Conservation (phyloP, 805 yeast genomes). For the Candida maris region DNA sequence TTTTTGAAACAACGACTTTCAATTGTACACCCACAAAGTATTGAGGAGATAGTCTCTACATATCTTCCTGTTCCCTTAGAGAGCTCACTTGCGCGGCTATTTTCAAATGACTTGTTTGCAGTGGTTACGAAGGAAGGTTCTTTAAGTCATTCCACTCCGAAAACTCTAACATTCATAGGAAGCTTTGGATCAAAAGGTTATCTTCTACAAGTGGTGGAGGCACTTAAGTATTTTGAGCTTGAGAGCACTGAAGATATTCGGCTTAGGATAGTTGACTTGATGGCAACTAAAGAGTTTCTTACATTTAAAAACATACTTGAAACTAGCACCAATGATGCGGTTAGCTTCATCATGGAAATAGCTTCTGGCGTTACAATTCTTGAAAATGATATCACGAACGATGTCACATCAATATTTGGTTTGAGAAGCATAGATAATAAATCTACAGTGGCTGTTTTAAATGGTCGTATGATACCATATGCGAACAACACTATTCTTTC, state of each 20-base stretch:
- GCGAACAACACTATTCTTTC: slow-evolving; percentile 22
- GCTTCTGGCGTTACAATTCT: not conserved
- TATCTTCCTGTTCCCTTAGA: slow-evolving; percentile 12
- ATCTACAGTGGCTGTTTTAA: slow-evolving; percentile 41
- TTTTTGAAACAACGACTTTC: slow-evolving; percentile 45
- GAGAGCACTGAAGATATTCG: slow-evolving; percentile 9
- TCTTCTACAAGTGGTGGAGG: slow-evolving; percentile 41
- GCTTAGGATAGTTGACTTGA: slow-evolving; percentile 19
- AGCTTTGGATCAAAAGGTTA: slow-evolving; percentile 41
- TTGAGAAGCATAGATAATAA: slow-evolving; percentile 2
- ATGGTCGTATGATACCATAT: slow-evolving; percentile 50
- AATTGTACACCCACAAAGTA: slow-evolving; percentile 47
- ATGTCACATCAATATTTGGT: slow-evolving; percentile 5
- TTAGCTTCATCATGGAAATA: not conserved
- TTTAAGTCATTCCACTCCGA: not conserved
- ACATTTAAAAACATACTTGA: slow-evolving; percentile 5
- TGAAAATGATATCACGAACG: not conserved
- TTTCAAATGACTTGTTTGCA: not conserved
- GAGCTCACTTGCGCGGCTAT: slow-evolving; percentile 3
- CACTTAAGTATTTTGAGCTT: slow-evolving; percentile 23
- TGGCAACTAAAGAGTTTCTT: not conserved
- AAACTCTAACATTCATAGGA: slow-evolving; percentile 54
- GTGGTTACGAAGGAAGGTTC: not conserved
- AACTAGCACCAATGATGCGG: slow-evolving; percentile 4
- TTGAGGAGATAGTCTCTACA: slow-evolving; percentile 20